Evolutionary conservation across 208 protist genomes (phyloP), one percentile per base, ranked within the genome.

Genomic region (Phytomonas sp.): DNA sequence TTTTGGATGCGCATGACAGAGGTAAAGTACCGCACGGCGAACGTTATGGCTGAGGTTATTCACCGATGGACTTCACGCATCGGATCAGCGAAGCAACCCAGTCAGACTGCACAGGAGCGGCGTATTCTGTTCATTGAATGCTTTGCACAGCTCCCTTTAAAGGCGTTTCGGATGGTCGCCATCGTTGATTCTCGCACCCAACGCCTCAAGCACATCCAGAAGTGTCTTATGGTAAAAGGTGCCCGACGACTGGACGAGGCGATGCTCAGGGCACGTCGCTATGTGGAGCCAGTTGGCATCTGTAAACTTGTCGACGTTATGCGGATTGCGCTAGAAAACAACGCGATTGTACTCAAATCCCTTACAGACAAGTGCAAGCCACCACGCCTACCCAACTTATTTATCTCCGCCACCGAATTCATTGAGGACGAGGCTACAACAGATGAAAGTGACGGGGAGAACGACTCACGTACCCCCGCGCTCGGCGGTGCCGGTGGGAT

Each of bases 281-380:
- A 95, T 73, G 72, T 83, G 56, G 90, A 95, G 72, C 85, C 90
- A 28, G 61, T 75, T 31, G 68, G 71, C n/a, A 78, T 91, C 30
- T 93, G 85, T 70, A 96, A 96, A 75, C 80, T 96, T 11, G 70
- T 91, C 4, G 91, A 96, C 65, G 82, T 89, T 11, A 88, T 93
- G 84, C 77, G 74, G 26, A 82, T 91, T 67, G 87, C 78, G 20
- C 73, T 96, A 23, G 80, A 90, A 74, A 72, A 78, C 26, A 80
- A 85, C 69, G 82, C 91, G 20, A 87, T 96, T 34, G 85, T 93
- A 60, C 74, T 96, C 51, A 81, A 81, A 63, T 82, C 87, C 36
- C 78, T 96, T 37, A 78, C 66, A 0, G 86, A 93, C 40, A 76
- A 77, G 29, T 82, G 81, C 1, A 73, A 78, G 5, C 91, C 88